Evolutionary conservation across 768 basidiomycete genomes (phyloP).

Genomic region (Hygrophorus pudorinus): DNA sequence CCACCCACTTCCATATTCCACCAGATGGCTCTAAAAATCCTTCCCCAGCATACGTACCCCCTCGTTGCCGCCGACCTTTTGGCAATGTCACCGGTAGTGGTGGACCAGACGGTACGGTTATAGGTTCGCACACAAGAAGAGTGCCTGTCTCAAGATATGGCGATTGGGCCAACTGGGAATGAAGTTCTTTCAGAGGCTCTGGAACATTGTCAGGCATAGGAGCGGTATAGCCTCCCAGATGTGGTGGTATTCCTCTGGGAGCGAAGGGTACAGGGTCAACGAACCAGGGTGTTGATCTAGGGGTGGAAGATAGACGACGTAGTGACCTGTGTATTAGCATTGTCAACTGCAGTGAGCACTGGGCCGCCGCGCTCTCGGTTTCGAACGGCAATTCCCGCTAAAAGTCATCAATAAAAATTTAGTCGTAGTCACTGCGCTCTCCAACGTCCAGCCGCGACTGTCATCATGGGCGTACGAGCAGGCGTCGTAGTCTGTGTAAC

Average conservation of each 20-base stretch:
- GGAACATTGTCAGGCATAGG: constrained; percentile 48
- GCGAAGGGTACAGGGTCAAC: constrained; percentile 33
- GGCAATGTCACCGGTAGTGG: constrained; percentile 45
- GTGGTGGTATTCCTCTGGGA: constrained; percentile 16
- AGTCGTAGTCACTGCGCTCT: constrained; percentile 2
- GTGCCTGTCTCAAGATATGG: constrained; percentile 60
- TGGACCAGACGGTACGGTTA: constrained; percentile 44
- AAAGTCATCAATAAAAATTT: not conserved
- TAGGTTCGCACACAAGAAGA: constrained; percentile 44
- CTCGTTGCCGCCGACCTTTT: constrained; percentile 55
- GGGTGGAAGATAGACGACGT: constrained; percentile 5
- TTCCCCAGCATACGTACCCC: constrained; percentile 59
- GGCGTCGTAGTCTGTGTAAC: constrained; percentile 68
- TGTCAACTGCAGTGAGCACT: too few species aligned
- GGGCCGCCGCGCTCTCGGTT: too few species aligned
- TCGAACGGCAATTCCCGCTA: not conserved
- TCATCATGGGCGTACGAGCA: constrained; percentile 59
- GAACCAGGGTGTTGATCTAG: constrained; percentile 49
- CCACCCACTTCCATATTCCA: constrained; percentile 70
- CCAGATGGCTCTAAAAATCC: constrained; percentile 40
- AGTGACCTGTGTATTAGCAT: not conserved
- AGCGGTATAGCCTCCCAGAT: constrained; percentile 17
- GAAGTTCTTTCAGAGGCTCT: constrained; percentile 40
- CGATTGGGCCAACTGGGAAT: constrained; percentile 44
- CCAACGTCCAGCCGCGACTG: constrained; percentile 6